Evolutionary conservation across 2,329 filamentous ascomycete species (phyloP).

Genomic region (Zymoseptoria passerinii): DNA sequence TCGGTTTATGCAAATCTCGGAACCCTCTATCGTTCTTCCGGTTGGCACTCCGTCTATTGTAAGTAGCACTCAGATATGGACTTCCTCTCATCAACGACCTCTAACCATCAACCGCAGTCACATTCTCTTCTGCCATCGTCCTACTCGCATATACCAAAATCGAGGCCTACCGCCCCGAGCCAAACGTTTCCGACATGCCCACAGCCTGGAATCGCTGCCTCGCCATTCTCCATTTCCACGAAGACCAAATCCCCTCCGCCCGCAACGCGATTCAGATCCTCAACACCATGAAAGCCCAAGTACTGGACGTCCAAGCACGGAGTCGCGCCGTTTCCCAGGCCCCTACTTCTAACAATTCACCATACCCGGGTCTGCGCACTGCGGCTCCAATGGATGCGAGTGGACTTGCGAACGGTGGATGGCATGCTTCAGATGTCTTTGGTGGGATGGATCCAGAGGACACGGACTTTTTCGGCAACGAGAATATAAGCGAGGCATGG

Average conservation of each 20-base stretch:
- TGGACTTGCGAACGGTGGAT: neutral
- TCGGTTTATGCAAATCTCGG: slow-evolving; percentile 28
- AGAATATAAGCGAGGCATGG: slow-evolving; percentile 20
- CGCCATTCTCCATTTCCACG: slow-evolving; percentile 17
- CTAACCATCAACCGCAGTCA: slow-evolving; percentile 3
- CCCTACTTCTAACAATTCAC: slow-evolving; percentile 1
- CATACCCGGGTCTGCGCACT: neutral
- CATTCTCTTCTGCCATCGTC: slow-evolving; percentile 19
- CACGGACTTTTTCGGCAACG: slow-evolving; percentile 16
- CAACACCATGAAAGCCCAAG: slow-evolving; percentile 15
- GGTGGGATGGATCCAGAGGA: slow-evolving; percentile 13
- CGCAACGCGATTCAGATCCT: slow-evolving; percentile 17
- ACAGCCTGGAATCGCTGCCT: slow-evolving; percentile 17
- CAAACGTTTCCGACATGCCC: slow-evolving; percentile 10
- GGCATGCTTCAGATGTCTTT: neutral
- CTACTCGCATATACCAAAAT: slow-evolving; percentile 19
- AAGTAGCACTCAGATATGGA: neutral
- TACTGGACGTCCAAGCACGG: slow-evolving; percentile 5
- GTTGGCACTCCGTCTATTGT: slow-evolving; percentile 22
- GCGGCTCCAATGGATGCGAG: neutral
- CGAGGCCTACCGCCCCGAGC: slow-evolving; percentile 3
- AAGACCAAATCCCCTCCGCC: slow-evolving; percentile 19
- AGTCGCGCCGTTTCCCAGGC: slow-evolving; percentile 1
- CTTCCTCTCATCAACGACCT: neutral
- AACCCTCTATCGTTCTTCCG: slow-evolving; percentile 19